Conservation (phyloP, 2,329 filamentous ascomycete genomes). For the Fusarium torulosum region DNA sequence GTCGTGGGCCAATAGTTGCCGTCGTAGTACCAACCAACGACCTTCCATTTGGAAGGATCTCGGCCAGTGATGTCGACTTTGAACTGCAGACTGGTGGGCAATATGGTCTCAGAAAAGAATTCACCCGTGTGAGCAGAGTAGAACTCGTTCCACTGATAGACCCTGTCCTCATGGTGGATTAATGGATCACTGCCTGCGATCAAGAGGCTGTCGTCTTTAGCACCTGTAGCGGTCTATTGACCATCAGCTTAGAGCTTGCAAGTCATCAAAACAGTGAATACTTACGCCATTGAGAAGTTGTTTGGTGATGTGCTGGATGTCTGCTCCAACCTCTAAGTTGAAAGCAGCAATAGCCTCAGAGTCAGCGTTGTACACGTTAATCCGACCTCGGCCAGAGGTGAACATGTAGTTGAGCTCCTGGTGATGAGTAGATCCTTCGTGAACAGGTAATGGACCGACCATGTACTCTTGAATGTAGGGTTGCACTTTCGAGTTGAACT, state of each 20-base stretch:
- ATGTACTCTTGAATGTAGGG: constrained; percentile 58
- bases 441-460: constrained; percentile 52
- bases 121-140: constrained; percentile 52
- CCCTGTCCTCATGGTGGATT: constrained; percentile 57
- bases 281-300: constrained; percentile 32
- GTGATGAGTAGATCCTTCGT: constrained; percentile 53
- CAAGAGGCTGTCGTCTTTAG: constrained; percentile 16
- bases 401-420: constrained; percentile 58
- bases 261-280: background rate
- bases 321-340: constrained; percentile 14
- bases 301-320: constrained; percentile 30
- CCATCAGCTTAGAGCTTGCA: background rate
- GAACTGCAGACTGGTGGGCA: constrained; percentile 61
- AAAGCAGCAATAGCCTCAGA: constrained; percentile 28
- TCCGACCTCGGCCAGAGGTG: constrained; percentile 47
- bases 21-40: constrained; percentile 67
- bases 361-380: constrained; percentile 44
- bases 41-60: constrained; percentile 63
- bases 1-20: constrained; percentile 63
- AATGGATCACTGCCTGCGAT: constrained; percentile 40
- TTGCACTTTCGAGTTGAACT: constrained; percentile 27
- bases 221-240: constrained; percentile 28
- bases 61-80: constrained; percentile 63
- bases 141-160: constrained; percentile 63
- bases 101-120: constrained; percentile 57